Base-by-base conservation (phyloP, 2,329 filamentous ascomycete genomes). In the Podosphaera fusca region DNA sequence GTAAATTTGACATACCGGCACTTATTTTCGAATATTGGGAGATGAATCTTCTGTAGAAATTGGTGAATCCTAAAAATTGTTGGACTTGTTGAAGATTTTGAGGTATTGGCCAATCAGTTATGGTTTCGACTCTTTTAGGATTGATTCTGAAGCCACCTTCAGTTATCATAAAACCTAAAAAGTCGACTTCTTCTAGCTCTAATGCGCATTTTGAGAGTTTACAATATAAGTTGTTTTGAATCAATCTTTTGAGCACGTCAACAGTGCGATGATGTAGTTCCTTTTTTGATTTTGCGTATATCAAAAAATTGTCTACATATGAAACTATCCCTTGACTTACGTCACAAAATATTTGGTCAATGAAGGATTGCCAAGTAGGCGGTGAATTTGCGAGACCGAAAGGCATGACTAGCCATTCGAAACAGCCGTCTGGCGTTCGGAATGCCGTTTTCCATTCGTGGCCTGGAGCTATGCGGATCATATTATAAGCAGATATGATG, bases 201-300 rank as follows among this genome's bases (percentile, higher is more conserved):
- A 54, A 54, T 30, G 34, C 33, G 29, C 51, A 54, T 54, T 54
- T 54, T n/a, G 34, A 40, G 36, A 54, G 51, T 54, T 54, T 54
- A 3, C 51, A 54, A 54, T 54, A 54, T 10, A 38, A 34, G 35
- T 40, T 54, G 51, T 54, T 54, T 40, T 54, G 31, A 14, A 33
- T 40, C 8, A 54, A 34, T 54, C n/a, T 54, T 14, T 40, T 38
- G 5, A 54, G 51, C 14, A 54, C 51, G 6, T 9, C 29, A n/a
- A 54, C 31, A 30, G 51, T 54, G 35, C 35, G 35, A 8, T 40
- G 6, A 33, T 54, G 34, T 29, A 54, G 51, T 54, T 54, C 34
- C 30, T 54, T n/a, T 54, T 54, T 54, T 21, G 33, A 36, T 54
- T 40, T 33, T 30, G 51, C 51, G 34, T 38, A 54, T 29, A 54